Evolutionary conservation across 2,329 filamentous ascomycete species (phyloP).

Genomic region (Mariannaea elegans): DNA sequence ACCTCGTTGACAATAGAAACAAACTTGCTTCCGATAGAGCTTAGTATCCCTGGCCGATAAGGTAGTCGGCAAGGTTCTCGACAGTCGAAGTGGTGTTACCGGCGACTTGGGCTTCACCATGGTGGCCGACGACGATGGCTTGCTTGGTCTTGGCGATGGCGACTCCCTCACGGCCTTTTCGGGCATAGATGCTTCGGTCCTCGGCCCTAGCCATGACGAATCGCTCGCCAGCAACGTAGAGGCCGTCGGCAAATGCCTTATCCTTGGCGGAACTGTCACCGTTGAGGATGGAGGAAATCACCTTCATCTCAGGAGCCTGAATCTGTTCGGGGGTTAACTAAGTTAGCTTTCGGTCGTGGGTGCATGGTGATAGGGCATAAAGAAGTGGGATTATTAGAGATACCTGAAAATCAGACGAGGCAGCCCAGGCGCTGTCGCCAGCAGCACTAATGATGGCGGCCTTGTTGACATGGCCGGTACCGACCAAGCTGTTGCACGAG

Average conservation of each 20-base stretch:
- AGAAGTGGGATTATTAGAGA: conserved; percentile 37
- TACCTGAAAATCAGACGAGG: conserved; percentile 77
- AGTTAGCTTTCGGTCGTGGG: conserved; percentile 15
- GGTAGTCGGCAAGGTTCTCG: conserved; percentile 87
- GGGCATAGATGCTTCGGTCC: conserved; percentile 82
- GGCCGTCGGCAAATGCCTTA: conserved; percentile 74
- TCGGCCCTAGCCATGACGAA: conserved; percentile 82
- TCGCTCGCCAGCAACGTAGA: conserved; percentile 80
- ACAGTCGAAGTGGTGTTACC: conserved; percentile 81
- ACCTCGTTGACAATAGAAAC: neutral
- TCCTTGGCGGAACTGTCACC: conserved; percentile 60
- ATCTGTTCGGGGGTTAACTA: conserved; percentile 37
- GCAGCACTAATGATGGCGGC: conserved; percentile 84
- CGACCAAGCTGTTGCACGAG: conserved; percentile 72
- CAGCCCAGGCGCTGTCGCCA: conserved; percentile 84
- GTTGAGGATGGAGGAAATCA: conserved; percentile 61
- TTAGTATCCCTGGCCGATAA: conserved; percentile 82
- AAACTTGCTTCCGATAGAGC: neutral
- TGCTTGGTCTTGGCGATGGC: conserved; percentile 87
- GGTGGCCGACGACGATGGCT: conserved; percentile 88
- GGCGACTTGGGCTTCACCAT: conserved; percentile 77
- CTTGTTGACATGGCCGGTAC: conserved; percentile 81
- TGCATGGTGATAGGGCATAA: conserved; percentile 1
- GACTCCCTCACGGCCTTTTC: conserved; percentile 82
- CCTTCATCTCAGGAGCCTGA: conserved; percentile 66